Percentiles rank a stretch among this genome's conserved stretches.
These are phyloP conservation scores for Cutaneotrichosporon arboriforme DNA, from an alignment of 1,284 basidiomycete species.

Conservation along the genomic window DNA sequence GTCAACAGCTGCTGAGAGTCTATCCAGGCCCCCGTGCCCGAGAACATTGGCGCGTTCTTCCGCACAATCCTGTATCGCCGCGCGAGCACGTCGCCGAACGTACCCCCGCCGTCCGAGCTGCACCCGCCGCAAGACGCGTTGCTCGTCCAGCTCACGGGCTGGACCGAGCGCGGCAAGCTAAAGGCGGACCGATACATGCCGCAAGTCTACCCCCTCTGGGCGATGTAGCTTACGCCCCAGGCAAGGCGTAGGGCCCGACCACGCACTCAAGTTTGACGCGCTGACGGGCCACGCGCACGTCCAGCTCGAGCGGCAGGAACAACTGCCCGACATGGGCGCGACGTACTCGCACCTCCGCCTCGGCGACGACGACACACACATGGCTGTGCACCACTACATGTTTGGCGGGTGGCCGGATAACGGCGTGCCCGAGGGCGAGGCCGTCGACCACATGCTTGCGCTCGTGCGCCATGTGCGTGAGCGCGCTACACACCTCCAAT, in stretches of 20 bases:
- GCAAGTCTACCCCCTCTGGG: conserved; percentile 9
- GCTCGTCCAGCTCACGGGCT: conserved; percentile 42
- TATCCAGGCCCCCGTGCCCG: conserved; percentile 36
- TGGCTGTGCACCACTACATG: conserved; percentile 34
- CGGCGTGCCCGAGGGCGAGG: conserved; percentile 35
- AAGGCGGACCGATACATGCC: conserved; percentile 43
- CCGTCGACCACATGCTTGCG: conserved; percentile 21
- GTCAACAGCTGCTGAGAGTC: too few relatives aligned
- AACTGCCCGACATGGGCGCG: conserved; percentile 4
- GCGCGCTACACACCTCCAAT: conserved; percentile 16
- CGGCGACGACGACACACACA: conserved; percentile 2
- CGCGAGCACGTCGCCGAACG: conserved; percentile 8
- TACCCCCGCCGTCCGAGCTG: neutral
- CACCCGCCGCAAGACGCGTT: conserved; percentile 20
- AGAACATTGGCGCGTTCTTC: conserved; percentile 33
- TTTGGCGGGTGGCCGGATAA: conserved; percentile 45
- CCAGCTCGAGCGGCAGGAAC: neutral
- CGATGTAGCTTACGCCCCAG: neutral
- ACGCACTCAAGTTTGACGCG: neutral
- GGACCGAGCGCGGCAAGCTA: conserved; percentile 29
- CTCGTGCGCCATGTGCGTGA: conserved; percentile 26
- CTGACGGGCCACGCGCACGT: neutral
- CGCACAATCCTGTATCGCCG: conserved; percentile 26
- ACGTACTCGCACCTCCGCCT: conserved; percentile 16
- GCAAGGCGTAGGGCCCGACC: neutral